Percentiles rank a stretch among this genome's conserved stretches.
Conservation (phyloP, 148 eudicot genomes). For the Rhododendron simsii region DNA sequence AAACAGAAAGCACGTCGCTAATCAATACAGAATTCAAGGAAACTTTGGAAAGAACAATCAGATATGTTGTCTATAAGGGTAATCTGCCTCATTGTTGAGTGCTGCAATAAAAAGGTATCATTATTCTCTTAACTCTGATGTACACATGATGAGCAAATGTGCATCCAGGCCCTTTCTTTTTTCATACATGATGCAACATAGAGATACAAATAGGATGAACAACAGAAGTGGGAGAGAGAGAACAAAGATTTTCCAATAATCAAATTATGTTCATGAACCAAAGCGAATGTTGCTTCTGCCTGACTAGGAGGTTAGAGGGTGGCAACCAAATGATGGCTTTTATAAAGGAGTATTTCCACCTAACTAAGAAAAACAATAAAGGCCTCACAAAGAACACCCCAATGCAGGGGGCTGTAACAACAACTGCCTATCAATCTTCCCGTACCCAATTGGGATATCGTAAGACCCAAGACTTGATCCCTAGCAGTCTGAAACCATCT, state of each 20-base stretch:
- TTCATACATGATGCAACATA: neutral
- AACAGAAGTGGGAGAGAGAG: neutral
- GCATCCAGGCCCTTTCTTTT: neutral
- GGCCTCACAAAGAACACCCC: neutral
- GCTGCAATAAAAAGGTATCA: neutral
- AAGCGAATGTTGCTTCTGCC: neutral
- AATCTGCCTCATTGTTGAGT: neutral
- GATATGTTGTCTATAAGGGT: too few species aligned
- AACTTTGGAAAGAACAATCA: neutral
- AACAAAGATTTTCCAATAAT: neutral
- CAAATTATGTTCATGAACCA: neutral
- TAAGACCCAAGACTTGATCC: neutral
- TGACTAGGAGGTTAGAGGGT: neutral
- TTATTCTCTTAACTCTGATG: neutral
- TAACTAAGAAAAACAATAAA: neutral
- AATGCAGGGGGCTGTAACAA: neutral
- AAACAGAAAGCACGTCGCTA: neutral
- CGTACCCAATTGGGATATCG: neutral
- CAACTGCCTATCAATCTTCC: neutral
- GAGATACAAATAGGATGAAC: neutral
- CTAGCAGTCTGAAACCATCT: neutral
- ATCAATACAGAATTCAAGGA: neutral
- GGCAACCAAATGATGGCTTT: neutral
- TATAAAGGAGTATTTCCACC: neutral
- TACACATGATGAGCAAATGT: neutral